Percentiles rank a stretch among this genome's conserved stretches.
These are phyloP conservation scores for Kernera saxatilis DNA, from an alignment of 345 rosid species.

Conservation along the genomic window DNA sequence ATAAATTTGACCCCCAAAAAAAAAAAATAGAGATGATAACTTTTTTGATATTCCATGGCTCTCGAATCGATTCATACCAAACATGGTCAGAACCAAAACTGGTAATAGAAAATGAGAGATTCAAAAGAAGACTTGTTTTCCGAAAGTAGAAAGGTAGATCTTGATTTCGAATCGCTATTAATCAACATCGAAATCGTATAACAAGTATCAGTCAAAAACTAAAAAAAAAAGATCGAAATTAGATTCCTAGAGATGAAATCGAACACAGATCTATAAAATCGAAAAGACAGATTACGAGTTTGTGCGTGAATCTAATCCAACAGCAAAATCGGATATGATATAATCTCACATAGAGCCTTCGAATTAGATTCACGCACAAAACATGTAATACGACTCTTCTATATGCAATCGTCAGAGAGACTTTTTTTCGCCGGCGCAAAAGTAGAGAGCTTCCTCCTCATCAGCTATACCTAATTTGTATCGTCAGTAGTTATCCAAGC, in stretches of 20 bases:
- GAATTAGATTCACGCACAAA: constrained; percentile 33
- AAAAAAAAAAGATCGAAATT: not conserved
- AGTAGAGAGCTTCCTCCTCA: not conserved
- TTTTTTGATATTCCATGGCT: not conserved
- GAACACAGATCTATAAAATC: not conserved
- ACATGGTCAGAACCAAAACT: not conserved
- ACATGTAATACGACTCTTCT: constrained; percentile 27
- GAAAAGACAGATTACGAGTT: constrained; percentile 32
- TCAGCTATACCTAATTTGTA: constrained; percentile 4
- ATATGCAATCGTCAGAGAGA: not conserved
- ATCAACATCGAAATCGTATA: not conserved
- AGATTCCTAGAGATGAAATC: not conserved
- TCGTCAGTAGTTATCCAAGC: not conserved
- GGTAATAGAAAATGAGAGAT: not conserved
- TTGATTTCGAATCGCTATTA: not conserved
- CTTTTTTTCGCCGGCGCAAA: not conserved
- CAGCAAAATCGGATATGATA: not conserved
- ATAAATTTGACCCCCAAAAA: no score
- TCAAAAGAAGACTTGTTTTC: not conserved
- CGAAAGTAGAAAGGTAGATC: constrained; percentile 11
- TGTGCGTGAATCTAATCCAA: constrained; percentile 35
- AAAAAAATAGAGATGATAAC: not conserved
- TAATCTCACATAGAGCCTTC: not conserved
- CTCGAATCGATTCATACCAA: constrained; percentile 5
- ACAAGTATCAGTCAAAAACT: not conserved